These are phyloP conservation scores for Eucalyptus melliodora DNA, from an alignment of 345 rosid genomes.

Conservation along the genomic window DNA sequence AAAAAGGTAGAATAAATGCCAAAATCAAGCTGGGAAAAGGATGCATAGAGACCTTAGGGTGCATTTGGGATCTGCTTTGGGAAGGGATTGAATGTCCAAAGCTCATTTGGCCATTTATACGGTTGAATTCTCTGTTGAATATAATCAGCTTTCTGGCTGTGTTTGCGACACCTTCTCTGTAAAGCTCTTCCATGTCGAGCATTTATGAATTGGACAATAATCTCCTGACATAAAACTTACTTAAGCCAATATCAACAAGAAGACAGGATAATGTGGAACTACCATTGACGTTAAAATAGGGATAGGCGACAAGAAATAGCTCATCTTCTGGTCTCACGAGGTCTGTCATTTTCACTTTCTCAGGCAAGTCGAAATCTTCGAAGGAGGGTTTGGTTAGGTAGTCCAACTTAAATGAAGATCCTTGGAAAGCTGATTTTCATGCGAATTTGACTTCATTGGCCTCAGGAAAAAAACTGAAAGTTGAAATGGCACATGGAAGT, in stretches of 20 bases:
- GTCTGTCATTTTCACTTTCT: constrained; percentile 74
- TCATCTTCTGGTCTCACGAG: constrained; percentile 71
- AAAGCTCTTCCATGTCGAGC: constrained; percentile 94
- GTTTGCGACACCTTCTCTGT: constrained; percentile 60
- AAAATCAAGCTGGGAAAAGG: constrained; percentile 21
- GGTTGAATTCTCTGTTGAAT: constrained; percentile 89
- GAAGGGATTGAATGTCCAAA: no score
- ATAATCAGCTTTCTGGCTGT: constrained; percentile 55
- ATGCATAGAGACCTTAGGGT: constrained; percentile 71
- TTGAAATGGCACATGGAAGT: no score
- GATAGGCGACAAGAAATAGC: constrained; percentile 73
- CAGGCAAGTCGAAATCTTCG: constrained; percentile 24
- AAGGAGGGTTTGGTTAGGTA: no score
- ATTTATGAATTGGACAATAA: constrained; percentile 41
- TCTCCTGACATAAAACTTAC: not conserved
- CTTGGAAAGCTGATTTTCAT: no score
- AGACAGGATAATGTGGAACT: not conserved
- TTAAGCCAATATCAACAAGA: not conserved
- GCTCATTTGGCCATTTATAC: no score
- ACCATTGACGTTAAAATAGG: constrained; percentile 90
- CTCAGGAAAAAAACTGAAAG: no score
- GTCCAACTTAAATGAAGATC: no score
- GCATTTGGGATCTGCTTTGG: not conserved
- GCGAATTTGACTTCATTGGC: no score
- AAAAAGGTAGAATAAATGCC: not conserved